A percentile compares a stretch with the other conserved stretches of the same genome.
These are phyloP conservation scores for Apophysomyces sp. DNA, from an alignment of 371 early-diverging fungal species.

Conservation along the genomic window DNA sequence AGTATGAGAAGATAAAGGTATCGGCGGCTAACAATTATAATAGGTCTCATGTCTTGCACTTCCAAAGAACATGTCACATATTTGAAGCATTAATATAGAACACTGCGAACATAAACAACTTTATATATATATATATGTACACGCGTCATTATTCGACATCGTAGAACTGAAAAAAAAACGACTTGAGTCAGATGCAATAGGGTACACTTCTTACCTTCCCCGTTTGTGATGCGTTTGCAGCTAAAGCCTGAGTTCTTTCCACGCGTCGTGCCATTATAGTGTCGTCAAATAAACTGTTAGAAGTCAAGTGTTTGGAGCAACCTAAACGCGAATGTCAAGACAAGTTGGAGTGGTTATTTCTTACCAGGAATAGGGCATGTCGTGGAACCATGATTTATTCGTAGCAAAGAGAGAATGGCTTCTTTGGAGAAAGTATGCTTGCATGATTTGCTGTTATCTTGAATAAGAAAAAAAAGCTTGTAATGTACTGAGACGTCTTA, in stretches of 20 bases:
- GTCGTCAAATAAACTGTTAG: constrained; percentile 4
- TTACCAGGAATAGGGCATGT: constrained; percentile 37
- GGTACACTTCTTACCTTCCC: not conserved
- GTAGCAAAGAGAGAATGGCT: constrained; percentile 20
- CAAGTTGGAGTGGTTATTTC: not conserved
- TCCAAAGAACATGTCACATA: constrained; percentile 10
- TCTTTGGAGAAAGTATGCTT: constrained; percentile 37
- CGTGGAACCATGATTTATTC: not conserved
- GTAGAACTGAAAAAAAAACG: constrained; percentile 12
- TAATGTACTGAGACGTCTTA: not conserved
- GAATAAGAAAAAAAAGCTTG: not conserved
- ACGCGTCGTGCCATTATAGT: constrained; percentile 26
- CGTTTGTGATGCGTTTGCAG: not conserved
- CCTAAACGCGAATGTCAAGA: not conserved
- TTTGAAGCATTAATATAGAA: not conserved
- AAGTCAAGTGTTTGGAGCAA: not conserved
- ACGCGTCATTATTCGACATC: constrained; percentile 22
- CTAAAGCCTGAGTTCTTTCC: constrained; percentile 15
- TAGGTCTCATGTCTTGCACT: constrained; percentile 53
- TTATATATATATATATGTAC: not conserved
- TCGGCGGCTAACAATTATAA: not conserved
- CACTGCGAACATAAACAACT: not conserved
- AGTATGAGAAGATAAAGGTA: constrained; percentile 6
- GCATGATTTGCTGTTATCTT: constrained; percentile 23
- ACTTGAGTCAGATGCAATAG: not conserved